Percentiles rank a stretch among this genome's conserved stretches.
These are phyloP conservation scores for Cladosporium sp. DNA, from an alignment of 2,329 filamentous ascomycete genomes.

Conservation along the genomic window DNA sequence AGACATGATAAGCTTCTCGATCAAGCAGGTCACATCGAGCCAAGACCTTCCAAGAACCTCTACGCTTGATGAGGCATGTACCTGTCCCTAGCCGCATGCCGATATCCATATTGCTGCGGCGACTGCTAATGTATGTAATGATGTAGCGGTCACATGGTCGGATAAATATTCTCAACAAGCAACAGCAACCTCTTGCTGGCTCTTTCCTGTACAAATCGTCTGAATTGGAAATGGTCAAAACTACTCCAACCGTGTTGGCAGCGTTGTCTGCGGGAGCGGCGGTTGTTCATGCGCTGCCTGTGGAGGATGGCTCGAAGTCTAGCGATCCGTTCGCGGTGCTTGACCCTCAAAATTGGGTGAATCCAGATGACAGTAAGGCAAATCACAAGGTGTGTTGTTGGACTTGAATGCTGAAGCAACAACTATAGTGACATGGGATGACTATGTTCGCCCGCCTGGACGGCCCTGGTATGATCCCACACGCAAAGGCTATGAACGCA, in stretches of 20 bases:
- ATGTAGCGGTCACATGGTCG: background rate
- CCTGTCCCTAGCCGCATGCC: slow-evolving; percentile 3
- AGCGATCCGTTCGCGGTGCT: slow-evolving; percentile 51
- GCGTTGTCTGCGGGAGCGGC: slow-evolving; percentile 7
- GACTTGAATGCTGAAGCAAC: background rate
- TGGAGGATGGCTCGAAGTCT: background rate
- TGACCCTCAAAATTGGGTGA: slow-evolving; percentile 56
- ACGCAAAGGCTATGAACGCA: slow-evolving; percentile 49
- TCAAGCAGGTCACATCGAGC: slow-evolving; percentile 20
- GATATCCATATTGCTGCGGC: background rate
- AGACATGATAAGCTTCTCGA: slow-evolving; percentile 21
- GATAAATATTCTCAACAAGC: background rate
- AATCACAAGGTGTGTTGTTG: background rate
- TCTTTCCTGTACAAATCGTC: background rate
- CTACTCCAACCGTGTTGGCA: background rate
- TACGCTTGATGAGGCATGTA: slow-evolving; percentile 19
- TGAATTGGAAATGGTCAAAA: background rate
- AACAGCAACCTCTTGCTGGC: background rate
- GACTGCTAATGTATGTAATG: background rate
- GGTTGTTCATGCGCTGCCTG: slow-evolving; percentile 9
- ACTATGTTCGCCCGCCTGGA: slow-evolving; percentile 51
- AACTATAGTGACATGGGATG: slow-evolving; percentile 49
- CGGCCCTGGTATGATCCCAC: slow-evolving; percentile 53
- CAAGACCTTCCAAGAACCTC: slow-evolving; percentile 19
- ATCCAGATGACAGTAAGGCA: slow-evolving; percentile 47